Base-by-base conservation (phyloP, 495 filamentous ascomycete genomes). In the Penicillium atrosanguineum region DNA sequence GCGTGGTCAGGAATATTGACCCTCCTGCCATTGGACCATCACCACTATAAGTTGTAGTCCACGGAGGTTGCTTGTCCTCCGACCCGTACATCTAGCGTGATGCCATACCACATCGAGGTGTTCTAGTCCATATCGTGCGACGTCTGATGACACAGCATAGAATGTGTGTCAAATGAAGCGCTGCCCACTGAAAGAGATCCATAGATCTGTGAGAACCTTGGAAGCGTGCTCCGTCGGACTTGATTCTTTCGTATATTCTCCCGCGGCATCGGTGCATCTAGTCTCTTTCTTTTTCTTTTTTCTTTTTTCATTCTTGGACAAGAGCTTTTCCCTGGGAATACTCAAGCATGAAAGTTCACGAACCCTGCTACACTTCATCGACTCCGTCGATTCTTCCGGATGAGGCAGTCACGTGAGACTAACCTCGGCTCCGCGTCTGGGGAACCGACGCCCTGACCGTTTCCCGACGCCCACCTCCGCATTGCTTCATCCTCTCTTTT, bases 341-440 rank as follows among this genome's bases (percentile, higher is more conserved):
- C 12, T 34, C 9, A 34, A 14, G 3, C 31, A 34, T 34, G 31
- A 14, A 14, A 34, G 31, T 34, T 34, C 31, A 34, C 28, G 31
- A 34, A 34, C 31, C 31, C 11, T 34, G 9, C 31, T 14, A 14
- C 4, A 34, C 12, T 34, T 34, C 11, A 11, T 14, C 28, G 11
- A 34, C 31, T 23, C 5, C 23, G 4, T 34, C 14, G 31, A 14
- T 34, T 34, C 9, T 7, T 44, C 40, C 28, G 19, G 29, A 44
- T 31, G 31, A 29, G 40, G 9, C 15, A 26, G 57, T 71, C 69
- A 71, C 69, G 69, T 68, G 64, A 1, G 6, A 11, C 5, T 53
- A 64, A 67, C 69, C 71, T 74, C 71, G 71, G 71, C 69, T 58
- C 54, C 50, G 46, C 29, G 60, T 68, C 67, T 60, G 64, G 69